A percentile compares a stretch with the other conserved stretches of the same genome.
Evolutionary conservation across 305 asterid species (phyloP).

Genomic region (Solanum hybrid): DNA sequence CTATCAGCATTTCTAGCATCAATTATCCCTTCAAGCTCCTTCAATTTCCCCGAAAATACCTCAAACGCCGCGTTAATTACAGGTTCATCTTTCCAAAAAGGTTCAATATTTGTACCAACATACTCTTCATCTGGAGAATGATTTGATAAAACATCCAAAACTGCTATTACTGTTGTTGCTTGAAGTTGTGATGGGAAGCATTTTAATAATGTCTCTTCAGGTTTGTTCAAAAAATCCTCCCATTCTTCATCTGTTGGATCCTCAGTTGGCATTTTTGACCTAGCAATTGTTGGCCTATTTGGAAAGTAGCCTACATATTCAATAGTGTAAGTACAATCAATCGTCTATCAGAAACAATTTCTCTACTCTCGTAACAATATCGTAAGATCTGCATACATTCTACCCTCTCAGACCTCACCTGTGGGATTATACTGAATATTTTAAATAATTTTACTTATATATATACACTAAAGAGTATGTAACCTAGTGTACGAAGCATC

Average conservation of each 20-base stretch:
- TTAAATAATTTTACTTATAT: too few relatives aligned
- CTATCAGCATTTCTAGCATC: slow-evolving; percentile 38
- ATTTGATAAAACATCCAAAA: slow-evolving; percentile 50
- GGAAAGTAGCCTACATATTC: slow-evolving; percentile 55
- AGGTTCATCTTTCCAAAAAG: slow-evolving; percentile 13
- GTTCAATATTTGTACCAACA: slow-evolving; percentile 24
- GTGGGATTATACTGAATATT: neutral
- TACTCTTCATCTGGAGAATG: slow-evolving; percentile 87
- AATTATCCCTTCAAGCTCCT: slow-evolving; percentile 60
- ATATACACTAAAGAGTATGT: neutral
- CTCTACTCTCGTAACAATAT: neutral
- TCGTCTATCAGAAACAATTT: neutral
- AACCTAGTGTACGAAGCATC: neutral
- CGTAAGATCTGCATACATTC: neutral
- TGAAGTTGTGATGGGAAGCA: slow-evolving; percentile 60
- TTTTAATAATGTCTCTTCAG: slow-evolving; percentile 40
- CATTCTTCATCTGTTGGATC: slow-evolving; percentile 30
- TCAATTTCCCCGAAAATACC: slow-evolving; percentile 29
- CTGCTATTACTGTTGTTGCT: slow-evolving; percentile 34
- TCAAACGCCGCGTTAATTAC: slow-evolving; percentile 36
- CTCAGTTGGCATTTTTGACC: slow-evolving; percentile 49
- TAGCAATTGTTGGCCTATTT: slow-evolving; percentile 59
- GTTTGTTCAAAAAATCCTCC: slow-evolving; percentile 40
- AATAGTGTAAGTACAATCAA: neutral
- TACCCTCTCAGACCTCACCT: neutral